Conservation (phyloP, 768 basidiomycete species). For the Exsudoporus frostii region DNA sequence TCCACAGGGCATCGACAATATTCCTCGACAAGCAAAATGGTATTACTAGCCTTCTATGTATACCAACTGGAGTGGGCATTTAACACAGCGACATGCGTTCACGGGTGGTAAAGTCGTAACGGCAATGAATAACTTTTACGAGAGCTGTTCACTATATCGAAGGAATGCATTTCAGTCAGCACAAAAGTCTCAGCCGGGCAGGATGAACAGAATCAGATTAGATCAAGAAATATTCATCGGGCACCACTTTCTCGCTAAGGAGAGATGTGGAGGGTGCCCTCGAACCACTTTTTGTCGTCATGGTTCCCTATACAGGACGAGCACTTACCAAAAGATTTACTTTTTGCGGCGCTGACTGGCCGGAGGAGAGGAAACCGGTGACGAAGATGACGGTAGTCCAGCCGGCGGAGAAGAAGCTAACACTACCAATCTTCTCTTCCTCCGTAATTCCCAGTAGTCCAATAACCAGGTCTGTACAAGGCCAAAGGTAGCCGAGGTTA, state of each 20-base stretch:
- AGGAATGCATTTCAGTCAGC: slow-evolving; percentile 10
- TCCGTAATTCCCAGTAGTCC: slow-evolving; percentile 57
- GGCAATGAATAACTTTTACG: too few relatives aligned
- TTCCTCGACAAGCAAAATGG: neutral
- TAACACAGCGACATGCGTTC: neutral
- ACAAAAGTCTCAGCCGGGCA: neutral
- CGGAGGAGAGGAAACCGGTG: neutral
- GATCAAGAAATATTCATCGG: slow-evolving; percentile 79
- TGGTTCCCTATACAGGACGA: slow-evolving; percentile 27
- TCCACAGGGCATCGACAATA: too few relatives aligned
- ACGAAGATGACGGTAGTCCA: neutral
- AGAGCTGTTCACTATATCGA: neutral
- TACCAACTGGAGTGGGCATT: neutral
- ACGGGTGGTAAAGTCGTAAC: too few relatives aligned
- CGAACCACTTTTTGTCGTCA: slow-evolving; percentile 76
- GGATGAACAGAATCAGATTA: slow-evolving; percentile 67
- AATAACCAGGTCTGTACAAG: slow-evolving; percentile 72
- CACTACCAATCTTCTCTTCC: slow-evolving; percentile 26
- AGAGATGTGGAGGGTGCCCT: slow-evolving; percentile 52
- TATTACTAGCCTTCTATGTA: neutral
- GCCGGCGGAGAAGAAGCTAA: neutral
- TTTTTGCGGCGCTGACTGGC: slow-evolving; percentile 6
- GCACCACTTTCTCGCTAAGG: slow-evolving; percentile 38
- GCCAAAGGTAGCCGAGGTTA: slow-evolving; percentile 71
- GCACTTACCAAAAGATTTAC: slow-evolving; percentile 21